phyloP scores from a whole-genome alignment of 352 stramenopile species.

The Phytopythium sindhum region DNA sequence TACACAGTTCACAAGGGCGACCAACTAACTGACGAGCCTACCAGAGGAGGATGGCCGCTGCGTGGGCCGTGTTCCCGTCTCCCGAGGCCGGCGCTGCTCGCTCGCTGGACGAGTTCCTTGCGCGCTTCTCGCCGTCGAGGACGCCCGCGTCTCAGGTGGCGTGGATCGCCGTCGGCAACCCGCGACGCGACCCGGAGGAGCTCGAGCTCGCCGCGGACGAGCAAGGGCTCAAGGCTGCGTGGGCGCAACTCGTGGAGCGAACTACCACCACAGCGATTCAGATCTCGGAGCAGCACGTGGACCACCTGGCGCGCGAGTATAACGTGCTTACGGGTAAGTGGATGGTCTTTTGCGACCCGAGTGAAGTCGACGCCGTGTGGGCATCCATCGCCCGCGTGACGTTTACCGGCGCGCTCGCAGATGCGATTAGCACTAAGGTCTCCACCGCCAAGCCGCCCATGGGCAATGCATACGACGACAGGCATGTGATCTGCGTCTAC shows the following conservation, averaged over 20 bases:
- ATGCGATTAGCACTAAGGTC: constrained; percentile 8
- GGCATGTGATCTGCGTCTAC: constrained; percentile 14
- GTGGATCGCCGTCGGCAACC: constrained; percentile 11
- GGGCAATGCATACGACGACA: neutral
- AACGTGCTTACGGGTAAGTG: constrained; percentile 13
- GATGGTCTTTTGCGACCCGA: constrained; percentile 12
- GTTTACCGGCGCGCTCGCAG: neutral
- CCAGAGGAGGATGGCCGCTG: neutral
- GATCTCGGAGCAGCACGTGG: neutral
- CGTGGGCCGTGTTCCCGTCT: constrained; percentile 9
- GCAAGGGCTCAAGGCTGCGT: constrained; percentile 3
- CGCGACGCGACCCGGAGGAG: neutral
- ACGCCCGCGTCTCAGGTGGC: neutral
- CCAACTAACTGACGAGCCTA: no score
- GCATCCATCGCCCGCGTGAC: constrained; percentile 1
- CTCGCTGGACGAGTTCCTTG: constrained; percentile 11
- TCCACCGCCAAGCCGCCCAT: neutral
- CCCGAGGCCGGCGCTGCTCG: neutral
- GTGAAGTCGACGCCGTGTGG: constrained; percentile 7
- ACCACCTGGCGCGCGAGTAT: neutral
- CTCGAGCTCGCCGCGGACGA: constrained; percentile 2
- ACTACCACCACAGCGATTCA: neutral
- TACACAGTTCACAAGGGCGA: no score
- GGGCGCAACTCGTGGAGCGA: constrained; percentile 1
- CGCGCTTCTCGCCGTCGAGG: constrained; percentile 3